Percentiles rank a stretch among this genome's conserved stretches.
These are phyloP conservation scores for Saccharomyces paradoxus DNA, from an alignment of 805 yeast species.

Conservation along the genomic window DNA sequence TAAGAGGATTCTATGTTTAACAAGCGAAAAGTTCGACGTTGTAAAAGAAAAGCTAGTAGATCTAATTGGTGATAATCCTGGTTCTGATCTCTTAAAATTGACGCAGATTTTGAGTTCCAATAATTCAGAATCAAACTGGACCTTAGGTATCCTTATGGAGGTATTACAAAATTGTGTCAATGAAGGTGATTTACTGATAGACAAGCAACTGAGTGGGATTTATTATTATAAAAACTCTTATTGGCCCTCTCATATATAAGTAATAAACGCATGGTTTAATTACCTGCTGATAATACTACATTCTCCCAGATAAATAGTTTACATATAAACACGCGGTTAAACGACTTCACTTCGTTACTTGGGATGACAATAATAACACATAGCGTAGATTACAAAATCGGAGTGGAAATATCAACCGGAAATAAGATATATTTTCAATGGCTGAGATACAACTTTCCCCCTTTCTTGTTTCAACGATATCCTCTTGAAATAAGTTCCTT, in stretches of 20 bases:
- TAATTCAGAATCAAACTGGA: conserved; percentile 36
- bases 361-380: not conserved
- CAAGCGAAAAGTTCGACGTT: conserved; percentile 25
- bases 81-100: conserved; percentile 25
- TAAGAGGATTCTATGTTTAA: conserved; percentile 30
- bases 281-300: not conserved
- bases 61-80: conserved; percentile 19
- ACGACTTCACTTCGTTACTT: not conserved
- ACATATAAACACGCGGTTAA: not conserved
- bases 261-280: not conserved
- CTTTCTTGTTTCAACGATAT: conserved; percentile 25
- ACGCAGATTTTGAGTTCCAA: conserved; percentile 21
- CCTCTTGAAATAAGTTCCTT: conserved; percentile 64
- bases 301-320: not conserved
- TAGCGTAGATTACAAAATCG: not conserved
- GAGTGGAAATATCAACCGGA: not conserved
- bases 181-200: conserved; percentile 52
- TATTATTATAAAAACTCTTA: conserved; percentile 48
- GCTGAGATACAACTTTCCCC: not conserved
- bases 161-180: conserved; percentile 54
- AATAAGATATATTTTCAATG: not conserved
- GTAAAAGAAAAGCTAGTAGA: conserved; percentile 22
- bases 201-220: conserved; percentile 59
- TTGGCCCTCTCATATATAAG: conserved; percentile 14
- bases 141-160: conserved; percentile 55